Evolutionary conservation across 352 stramenopile genomes (phyloP).

Genomic region (Paralagenidium karlingii): DNA sequence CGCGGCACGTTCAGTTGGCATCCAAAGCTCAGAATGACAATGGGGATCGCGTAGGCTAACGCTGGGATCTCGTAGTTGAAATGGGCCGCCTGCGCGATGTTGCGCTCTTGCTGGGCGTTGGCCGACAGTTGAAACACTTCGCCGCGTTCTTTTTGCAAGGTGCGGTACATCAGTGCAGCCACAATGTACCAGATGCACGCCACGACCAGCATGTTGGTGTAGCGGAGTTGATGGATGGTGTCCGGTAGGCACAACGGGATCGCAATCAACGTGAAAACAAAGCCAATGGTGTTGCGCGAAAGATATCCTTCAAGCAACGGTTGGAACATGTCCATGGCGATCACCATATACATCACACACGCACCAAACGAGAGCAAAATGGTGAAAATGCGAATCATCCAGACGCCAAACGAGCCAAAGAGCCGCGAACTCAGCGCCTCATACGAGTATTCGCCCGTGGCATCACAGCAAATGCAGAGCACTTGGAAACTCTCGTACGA

Average conservation of each 20-base stretch:
- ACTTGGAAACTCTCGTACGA: conserved; percentile 66
- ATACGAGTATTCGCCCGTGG: conserved; percentile 57
- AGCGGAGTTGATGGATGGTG: conserved; percentile 73
- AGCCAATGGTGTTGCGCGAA: conserved; percentile 41
- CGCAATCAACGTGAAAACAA: conserved; percentile 48
- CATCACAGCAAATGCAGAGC: conserved; percentile 48
- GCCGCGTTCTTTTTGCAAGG: conserved; percentile 18
- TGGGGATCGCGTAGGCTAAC: conserved; percentile 59
- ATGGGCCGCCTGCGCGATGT: no score
- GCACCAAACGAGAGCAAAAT: conserved; percentile 66
- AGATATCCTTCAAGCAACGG: conserved; percentile 46
- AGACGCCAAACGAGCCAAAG: conserved; percentile 50
- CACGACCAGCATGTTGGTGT: conserved; percentile 66
- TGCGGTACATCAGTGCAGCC: conserved; percentile 37
- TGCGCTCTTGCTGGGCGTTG: conserved; percentile 26
- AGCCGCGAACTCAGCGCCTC: conserved; percentile 68
- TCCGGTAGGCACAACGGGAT: conserved; percentile 70
- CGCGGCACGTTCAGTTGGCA: conserved; percentile 74
- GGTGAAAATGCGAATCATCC: conserved; percentile 57
- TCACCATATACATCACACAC: conserved; percentile 75
- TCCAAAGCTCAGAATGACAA: conserved; percentile 69
- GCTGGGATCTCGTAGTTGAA: conserved; percentile 47
- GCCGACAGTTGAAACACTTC: conserved; percentile 21
- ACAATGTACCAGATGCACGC: conserved; percentile 75
- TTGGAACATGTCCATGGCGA: conserved; percentile 76